These are phyloP conservation scores for Colletotrichum viniferum DNA, from an alignment of 2,329 filamentous ascomycete species.

Conservation along the genomic window DNA sequence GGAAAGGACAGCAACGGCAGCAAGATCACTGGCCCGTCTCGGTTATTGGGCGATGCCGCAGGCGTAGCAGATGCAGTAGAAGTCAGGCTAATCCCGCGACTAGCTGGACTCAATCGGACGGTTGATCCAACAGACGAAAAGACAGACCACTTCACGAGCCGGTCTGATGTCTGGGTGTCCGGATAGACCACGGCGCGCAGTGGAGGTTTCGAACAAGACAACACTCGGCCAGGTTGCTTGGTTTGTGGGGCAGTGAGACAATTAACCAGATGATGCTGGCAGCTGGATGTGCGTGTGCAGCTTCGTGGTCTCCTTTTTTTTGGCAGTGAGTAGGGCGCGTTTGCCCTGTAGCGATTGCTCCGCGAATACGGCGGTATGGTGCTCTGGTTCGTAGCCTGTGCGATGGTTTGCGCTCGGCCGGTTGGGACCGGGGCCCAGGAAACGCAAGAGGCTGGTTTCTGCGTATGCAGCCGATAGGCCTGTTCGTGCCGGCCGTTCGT, in stretches of 20 bases:
- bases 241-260: slow-evolving; percentile 12
- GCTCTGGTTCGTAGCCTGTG: background rate
- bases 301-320: background rate
- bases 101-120: background rate
- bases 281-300: slow-evolving; percentile 1
- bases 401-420: slow-evolving; percentile 22
- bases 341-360: slow-evolving; percentile 13
- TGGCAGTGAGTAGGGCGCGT: slow-evolving; percentile 2
- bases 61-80: slow-evolving; percentile 4
- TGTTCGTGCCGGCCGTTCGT: slow-evolving; percentile 4
- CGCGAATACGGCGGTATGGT: background rate
- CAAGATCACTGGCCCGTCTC: background rate
- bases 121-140: background rate
- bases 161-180: background rate
- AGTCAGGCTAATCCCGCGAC: background rate
- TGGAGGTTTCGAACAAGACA: background rate
- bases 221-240: background rate
- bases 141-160: background rate
- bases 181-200: background rate
- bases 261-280: slow-evolving; percentile 9
- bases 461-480: slow-evolving; percentile 6
- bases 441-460: slow-evolving; percentile 19
- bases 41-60: background rate
- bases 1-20: background rate
- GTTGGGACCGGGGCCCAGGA: slow-evolving; percentile 28